A percentile compares a stretch with the other conserved stretches of the same genome.
Evolutionary conservation across 805 yeast genomes (phyloP).

Genomic region (Yamadazyma paraphyllophila): DNA sequence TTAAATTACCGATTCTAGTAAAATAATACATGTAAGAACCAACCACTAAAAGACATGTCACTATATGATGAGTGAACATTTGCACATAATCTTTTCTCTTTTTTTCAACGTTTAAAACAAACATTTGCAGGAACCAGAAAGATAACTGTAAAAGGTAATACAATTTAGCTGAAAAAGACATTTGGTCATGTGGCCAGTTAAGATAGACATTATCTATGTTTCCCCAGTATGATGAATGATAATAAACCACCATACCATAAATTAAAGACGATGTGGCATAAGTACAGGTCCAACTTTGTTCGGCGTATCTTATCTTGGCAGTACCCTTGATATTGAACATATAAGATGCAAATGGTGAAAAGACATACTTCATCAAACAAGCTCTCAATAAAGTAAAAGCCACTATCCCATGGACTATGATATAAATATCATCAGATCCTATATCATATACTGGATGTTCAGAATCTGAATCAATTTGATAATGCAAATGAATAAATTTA

Average conservation of each 20-base stretch:
- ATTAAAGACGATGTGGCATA: conserved; percentile 57
- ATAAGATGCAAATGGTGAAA: conserved; percentile 54
- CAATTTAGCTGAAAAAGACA: conserved; percentile 52
- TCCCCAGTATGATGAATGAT: conserved; percentile 55
- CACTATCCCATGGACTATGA: conserved; percentile 55
- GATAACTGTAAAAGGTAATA: conserved; percentile 75
- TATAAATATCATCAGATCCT: conserved; percentile 53
- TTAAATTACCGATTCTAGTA: conserved; percentile 74
- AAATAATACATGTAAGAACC: conserved; percentile 76
- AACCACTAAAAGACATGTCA: conserved; percentile 62
- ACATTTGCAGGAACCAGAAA: conserved; percentile 77
- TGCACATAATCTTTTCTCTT: conserved; percentile 79
- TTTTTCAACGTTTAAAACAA: conserved; percentile 74
- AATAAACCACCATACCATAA: conserved; percentile 58
- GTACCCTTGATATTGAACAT: conserved; percentile 47
- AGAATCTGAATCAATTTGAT: conserved; percentile 17
- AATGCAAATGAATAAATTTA: conserved; percentile 37
- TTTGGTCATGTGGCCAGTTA: conserved; percentile 72
- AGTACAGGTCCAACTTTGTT: conserved; percentile 76
- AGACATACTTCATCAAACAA: conserved; percentile 53
- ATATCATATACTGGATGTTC: conserved; percentile 44
- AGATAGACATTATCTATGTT: conserved; percentile 57
- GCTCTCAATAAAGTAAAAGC: conserved; percentile 57
- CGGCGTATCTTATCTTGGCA: conserved; percentile 69
- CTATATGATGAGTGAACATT: conserved; percentile 86